Conservation (phyloP, 257 asterid species). For the Osmanthus fragrans region DNA sequence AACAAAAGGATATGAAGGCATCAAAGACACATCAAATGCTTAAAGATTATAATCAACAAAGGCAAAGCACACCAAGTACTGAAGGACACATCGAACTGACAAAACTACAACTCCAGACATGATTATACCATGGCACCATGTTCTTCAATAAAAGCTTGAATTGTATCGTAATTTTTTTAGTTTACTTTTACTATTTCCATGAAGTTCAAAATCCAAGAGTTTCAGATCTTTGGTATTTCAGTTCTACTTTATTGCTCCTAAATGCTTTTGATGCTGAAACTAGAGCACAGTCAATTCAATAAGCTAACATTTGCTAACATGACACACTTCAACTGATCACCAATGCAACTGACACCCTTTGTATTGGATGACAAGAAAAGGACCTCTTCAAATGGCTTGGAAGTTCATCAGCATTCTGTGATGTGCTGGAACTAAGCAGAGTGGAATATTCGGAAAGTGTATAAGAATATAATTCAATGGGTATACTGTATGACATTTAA, state of each 20-base stretch:
- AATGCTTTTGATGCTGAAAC: neutral
- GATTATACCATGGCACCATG: neutral
- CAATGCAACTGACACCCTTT: too few relatives aligned
- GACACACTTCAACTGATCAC: neutral
- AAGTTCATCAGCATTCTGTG: neutral
- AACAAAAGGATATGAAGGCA: conserved; percentile 19
- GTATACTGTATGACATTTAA: neutral
- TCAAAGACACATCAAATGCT: conserved; percentile 4
- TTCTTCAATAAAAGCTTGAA: neutral
- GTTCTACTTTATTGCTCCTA: neutral
- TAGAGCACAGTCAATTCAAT: neutral
- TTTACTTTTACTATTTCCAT: neutral
- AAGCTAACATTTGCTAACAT: neutral
- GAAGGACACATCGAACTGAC: conserved; percentile 6
- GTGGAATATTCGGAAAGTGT: neutral
- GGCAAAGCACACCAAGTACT: neutral
- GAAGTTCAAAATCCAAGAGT: neutral
- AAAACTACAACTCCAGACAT: conserved; percentile 12
- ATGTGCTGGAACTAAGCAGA: neutral
- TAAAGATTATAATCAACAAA: conserved; percentile 12
- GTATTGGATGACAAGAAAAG: too few relatives aligned
- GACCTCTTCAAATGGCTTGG: neutral
- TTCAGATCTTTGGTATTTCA: neutral
- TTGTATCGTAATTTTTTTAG: neutral
- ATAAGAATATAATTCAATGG: neutral